These are phyloP conservation scores for Tilletia indica DNA, from an alignment of 1,284 basidiomycete species.

Conservation along the genomic window DNA sequence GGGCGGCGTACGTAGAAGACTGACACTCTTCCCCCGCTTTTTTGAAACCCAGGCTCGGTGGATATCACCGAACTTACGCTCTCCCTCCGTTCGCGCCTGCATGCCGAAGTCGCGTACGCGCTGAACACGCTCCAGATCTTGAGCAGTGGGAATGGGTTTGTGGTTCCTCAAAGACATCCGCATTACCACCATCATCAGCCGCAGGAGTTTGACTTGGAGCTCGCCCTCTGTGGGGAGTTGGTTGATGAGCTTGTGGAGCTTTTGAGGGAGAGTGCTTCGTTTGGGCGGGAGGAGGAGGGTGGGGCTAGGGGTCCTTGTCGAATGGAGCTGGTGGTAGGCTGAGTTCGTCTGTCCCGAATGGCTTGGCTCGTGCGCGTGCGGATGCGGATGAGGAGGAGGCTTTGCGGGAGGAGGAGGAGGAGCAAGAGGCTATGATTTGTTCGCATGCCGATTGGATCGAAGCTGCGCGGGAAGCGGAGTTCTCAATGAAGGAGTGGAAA, in stretches of 20 bases:
- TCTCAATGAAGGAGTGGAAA: slow-evolving; percentile 37
- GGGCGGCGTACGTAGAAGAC: too few species aligned
- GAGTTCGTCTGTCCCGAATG: background rate
- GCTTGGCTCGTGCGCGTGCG: slow-evolving; percentile 20
- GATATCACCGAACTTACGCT: slow-evolving; percentile 86
- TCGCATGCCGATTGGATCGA: slow-evolving; percentile 46
- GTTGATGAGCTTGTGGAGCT: slow-evolving; percentile 84
- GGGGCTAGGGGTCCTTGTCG: slow-evolving; percentile 35
- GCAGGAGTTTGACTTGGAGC: slow-evolving; percentile 62
- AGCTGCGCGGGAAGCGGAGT: slow-evolving; percentile 45
- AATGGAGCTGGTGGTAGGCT: background rate
- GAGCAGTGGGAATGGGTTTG: slow-evolving; percentile 62
- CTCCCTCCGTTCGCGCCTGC: slow-evolving; percentile 80
- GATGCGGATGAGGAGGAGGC: too few species aligned
- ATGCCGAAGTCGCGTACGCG: slow-evolving; percentile 81
- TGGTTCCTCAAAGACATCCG: background rate
- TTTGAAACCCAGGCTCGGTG: slow-evolving; percentile 62
- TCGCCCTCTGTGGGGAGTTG: slow-evolving; percentile 74
- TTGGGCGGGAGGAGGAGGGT: slow-evolving; percentile 60
- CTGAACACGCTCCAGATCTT: slow-evolving; percentile 84
- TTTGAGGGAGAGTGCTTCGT: slow-evolving; percentile 72
- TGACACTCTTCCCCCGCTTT: too few species aligned
- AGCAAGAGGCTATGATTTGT: slow-evolving; percentile 14
- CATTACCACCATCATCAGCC: slow-evolving; percentile 47
- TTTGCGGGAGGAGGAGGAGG: too few species aligned